Evolutionary conservation across 2,329 filamentous ascomycete species (phyloP).

Genomic region (Colletotrichum somersetense): DNA sequence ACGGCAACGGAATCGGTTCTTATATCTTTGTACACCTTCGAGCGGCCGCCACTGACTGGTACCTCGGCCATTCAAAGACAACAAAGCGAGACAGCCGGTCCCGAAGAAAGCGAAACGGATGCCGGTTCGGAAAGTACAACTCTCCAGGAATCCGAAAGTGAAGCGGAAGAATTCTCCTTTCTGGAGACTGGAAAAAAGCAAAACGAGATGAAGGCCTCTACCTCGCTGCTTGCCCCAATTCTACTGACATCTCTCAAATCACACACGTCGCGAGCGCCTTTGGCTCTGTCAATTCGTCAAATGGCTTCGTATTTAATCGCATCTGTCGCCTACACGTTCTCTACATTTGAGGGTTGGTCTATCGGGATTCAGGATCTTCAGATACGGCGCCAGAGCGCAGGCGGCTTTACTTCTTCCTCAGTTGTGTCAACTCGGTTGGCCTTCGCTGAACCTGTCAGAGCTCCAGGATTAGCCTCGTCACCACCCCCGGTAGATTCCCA

Average conservation of each 20-base stretch:
- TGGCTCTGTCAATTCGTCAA: slow-evolving; percentile 85
- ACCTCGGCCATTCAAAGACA: slow-evolving; percentile 10
- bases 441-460: slow-evolving; percentile 52
- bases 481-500: slow-evolving; percentile 3
- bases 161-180: background rate
- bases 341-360: slow-evolving; percentile 84
- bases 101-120: slow-evolving; percentile 23
- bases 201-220: background rate
- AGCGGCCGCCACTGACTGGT: slow-evolving; percentile 41
- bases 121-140: slow-evolving; percentile 28
- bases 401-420: slow-evolving; percentile 45
- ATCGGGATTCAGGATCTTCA: slow-evolving; percentile 92
- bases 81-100: slow-evolving; percentile 1
- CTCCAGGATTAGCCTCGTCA: slow-evolving; percentile 22
- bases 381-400: slow-evolving; percentile 55
- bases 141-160: slow-evolving; percentile 25
- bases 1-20: slow-evolving; percentile 81
- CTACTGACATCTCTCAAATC: slow-evolving; percentile 85
- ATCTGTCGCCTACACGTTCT: slow-evolving; percentile 88
- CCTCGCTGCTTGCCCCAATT: slow-evolving; percentile 57
- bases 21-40: slow-evolving; percentile 81
- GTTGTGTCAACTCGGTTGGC: slow-evolving; percentile 56
- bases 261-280: slow-evolving; percentile 80
- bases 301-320: slow-evolving; percentile 76
- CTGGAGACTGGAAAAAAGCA: background rate